These are phyloP conservation scores for Fusarium algeriense DNA, from an alignment of 2,329 filamentous ascomycete species.

Conservation along the genomic window DNA sequence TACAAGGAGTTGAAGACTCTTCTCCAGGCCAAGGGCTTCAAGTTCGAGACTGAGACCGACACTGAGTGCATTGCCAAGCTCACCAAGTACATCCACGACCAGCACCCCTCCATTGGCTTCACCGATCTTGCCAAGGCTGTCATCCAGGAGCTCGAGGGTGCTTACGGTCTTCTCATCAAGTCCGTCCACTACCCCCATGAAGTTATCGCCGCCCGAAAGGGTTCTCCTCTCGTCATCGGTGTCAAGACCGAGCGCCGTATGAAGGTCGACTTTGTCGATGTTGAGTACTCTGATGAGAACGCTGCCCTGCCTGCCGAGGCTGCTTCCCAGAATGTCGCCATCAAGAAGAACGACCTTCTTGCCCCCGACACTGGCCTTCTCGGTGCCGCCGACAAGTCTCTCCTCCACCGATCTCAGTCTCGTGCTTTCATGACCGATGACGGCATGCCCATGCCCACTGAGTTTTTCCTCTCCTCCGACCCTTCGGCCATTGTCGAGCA, in stretches of 20 bases:
- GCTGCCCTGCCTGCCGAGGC: constrained; percentile 88
- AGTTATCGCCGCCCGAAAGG: constrained; percentile 97
- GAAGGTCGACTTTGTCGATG: constrained; percentile 99
- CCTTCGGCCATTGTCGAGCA: constrained; percentile 98
- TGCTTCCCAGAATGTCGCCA: constrained; percentile 93
- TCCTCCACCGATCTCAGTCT: constrained; percentile 97
- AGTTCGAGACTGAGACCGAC: constrained; percentile 99
- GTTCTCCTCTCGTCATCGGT: constrained; percentile 96
- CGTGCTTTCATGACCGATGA: constrained; percentile 99
- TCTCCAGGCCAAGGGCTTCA: constrained; percentile 93
- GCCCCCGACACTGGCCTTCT: constrained; percentile 73
- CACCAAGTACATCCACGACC: constrained; percentile 96
- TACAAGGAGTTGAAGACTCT: constrained; percentile 99
- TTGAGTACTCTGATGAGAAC: constrained; percentile 93
- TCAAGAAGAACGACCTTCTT: constrained; percentile 88
- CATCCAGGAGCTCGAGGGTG: constrained; percentile 97
- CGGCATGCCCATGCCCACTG: constrained; percentile 95
- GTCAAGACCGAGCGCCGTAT: constrained; percentile 98
- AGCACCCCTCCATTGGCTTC: constrained; percentile 94
- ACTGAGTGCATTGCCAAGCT: constrained; percentile 99
- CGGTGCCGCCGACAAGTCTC: constrained; percentile 94
- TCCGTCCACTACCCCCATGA: constrained; percentile 99
- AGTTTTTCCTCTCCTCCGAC: constrained; percentile 99
- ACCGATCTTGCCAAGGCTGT: constrained; percentile 97
- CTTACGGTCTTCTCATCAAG: constrained; percentile 97